Percentiles rank a stretch among this genome's conserved stretches.
Evolutionary conservation across 75 land plant genomes (phyloP).

Genomic region (Cunninghamia lanceolata): DNA sequence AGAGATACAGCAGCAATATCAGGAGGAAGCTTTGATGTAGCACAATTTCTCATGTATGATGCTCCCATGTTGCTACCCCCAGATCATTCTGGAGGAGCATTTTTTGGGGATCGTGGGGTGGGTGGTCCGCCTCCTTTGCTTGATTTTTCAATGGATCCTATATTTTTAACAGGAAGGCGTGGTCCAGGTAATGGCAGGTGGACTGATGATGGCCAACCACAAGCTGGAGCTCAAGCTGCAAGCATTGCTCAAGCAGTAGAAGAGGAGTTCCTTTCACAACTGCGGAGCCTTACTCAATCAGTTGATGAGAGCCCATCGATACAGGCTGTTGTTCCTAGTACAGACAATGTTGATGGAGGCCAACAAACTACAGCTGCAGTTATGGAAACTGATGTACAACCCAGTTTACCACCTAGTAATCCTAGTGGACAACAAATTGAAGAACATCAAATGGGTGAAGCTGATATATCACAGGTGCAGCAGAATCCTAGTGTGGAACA

Average conservation of each 20-base stretch:
- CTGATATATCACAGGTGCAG: background rate
- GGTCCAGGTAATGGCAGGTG: constrained; percentile 78
- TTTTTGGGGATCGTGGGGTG: constrained; percentile 74
- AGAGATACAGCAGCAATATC: constrained; percentile 62
- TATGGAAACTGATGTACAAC: constrained; percentile 3
- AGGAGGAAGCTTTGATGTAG: constrained; percentile 60
- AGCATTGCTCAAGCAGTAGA: constrained; percentile 92
- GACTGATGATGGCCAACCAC: constrained; percentile 98
- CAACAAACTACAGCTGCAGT: constrained; percentile 6
- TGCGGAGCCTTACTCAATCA: constrained; percentile 39
- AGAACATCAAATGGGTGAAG: constrained; percentile 13
- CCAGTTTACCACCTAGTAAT: background rate
- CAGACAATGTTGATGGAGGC: constrained; percentile 10
- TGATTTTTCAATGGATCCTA: constrained; percentile 75
- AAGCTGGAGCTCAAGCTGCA: constrained; percentile 75
- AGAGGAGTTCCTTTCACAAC: constrained; percentile 65
- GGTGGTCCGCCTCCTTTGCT: constrained; percentile 62
- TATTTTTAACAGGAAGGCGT: constrained; percentile 69
- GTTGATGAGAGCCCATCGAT: constrained; percentile 11
- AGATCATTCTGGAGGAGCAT: constrained; percentile 46
- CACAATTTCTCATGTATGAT: constrained; percentile 84
- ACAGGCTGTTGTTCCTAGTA: constrained; percentile 7
- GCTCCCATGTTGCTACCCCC: constrained; percentile 49
- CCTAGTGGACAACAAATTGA: constrained; percentile 2
- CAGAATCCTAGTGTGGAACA: constrained; percentile 12